Base-by-base conservation (phyloP, 768 basidiomycete genomes). In the Calocybe cyanea region DNA sequence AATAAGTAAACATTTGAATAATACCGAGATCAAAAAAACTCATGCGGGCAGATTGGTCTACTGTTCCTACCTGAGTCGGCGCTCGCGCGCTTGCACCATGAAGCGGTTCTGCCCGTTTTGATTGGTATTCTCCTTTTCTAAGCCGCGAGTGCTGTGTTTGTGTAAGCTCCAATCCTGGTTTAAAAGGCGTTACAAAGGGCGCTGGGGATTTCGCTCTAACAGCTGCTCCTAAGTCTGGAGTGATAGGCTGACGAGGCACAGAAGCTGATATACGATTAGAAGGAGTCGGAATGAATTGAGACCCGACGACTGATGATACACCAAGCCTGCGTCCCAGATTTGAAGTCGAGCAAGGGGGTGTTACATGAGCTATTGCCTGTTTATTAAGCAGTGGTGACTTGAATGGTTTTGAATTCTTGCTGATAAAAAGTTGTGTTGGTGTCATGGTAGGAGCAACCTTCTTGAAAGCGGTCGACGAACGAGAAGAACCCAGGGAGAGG, bases 121-220 rank as follows among this genome's bases (percentile, higher is more conserved):
- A 41, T 41, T 47, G 38, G 18, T 38, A 51, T 51, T 21, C 24
- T 32, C 56, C 44, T 33, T 57, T 54, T 41, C 58, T 49, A 31
- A 68, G 62, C 40, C 53, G 54, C 7, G 55, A 42, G 38, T 63
- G 61, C 17, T 70, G 73, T 37, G 65, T 61, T 50, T 73, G 68
- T 30, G 67, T 68, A 37, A 76, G 74, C 50, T 64, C 66, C 66
- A 75, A 67, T 20, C 73, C 76, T 4, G 61, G 43, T 55, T 84
- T 86, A 59, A 86, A 85, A 0, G 83, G 83, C 1, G 82, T 84
- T 6, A 73, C 62, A 49, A 84, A 84, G n/a, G 68, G 68, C 8
- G 68, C 63, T 25, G 70, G 63, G 5, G 62, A 61, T 23, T 49
- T 60, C 40, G 61, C 61, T 36, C 44, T 54, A 19, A 50, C 8